Conservation (phyloP, 2,329 filamentous ascomycete genomes). For the Phaeosphaeriaceae sp. region DNA sequence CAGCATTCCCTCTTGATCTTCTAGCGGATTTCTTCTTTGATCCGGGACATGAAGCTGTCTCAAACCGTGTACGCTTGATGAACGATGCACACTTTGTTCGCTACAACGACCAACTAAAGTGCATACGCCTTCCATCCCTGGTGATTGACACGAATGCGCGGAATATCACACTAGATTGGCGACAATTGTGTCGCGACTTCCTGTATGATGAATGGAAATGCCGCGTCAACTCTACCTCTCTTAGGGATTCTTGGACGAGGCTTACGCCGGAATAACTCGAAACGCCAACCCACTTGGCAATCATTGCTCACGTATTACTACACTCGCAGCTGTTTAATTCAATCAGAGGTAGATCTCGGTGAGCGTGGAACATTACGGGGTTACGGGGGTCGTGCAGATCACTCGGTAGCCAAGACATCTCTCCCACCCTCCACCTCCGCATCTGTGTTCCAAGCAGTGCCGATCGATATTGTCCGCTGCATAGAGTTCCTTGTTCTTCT, state of each 20-base stretch:
- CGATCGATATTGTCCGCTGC: conserved; percentile 13
- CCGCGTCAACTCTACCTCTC: conserved; percentile 13
- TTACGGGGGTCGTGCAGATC: conserved; percentile 17
- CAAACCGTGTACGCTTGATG: conserved; percentile 9
- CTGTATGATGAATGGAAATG: conserved; percentile 21
- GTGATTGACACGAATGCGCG: conserved; percentile 16
- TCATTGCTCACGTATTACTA: conserved; percentile 8
- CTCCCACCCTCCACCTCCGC: conserved; percentile 10
- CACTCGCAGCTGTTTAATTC: conserved; percentile 10
- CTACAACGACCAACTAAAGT: conserved; percentile 22
- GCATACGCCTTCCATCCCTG: conserved; percentile 19
- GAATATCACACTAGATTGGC: conserved; percentile 26
- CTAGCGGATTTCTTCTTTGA: conserved; percentile 22
- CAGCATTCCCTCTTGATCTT: conserved; percentile 9
- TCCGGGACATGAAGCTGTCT: conserved; percentile 11
- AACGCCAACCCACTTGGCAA: conserved; percentile 16
- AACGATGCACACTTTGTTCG: conserved; percentile 23
- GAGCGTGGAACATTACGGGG: conserved; percentile 13
- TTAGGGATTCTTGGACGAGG: conserved; percentile 12
- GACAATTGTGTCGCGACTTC: conserved; percentile 20
- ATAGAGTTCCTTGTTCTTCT: conserved; percentile 12
- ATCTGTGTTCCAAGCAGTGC: conserved; percentile 8
- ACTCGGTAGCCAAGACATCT: conserved; percentile 20
- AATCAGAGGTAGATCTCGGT: conserved; percentile 15
- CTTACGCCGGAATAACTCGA: conserved; percentile 12